Conservation (phyloP, 78 protist species). For the Dictyostelium discoideum region DNA sequence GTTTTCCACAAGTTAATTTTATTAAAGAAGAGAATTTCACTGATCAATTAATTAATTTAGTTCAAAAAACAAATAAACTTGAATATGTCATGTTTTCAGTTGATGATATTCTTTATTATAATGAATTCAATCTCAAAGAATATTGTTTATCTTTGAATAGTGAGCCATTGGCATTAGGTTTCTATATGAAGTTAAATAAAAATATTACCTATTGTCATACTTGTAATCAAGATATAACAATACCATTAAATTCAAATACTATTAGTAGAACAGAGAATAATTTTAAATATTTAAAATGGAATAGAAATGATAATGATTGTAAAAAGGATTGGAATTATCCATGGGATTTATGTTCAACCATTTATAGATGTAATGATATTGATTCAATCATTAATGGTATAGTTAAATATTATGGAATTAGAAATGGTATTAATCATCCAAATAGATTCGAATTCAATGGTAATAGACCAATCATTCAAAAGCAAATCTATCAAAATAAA, state of each 20-base stretch:
- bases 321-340: constrained; percentile 81
- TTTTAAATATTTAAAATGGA: constrained; percentile 17
- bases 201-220: constrained; percentile 64
- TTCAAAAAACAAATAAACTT: background rate
- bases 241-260: background rate
- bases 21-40: constrained; percentile 51
- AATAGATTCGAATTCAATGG: constrained; percentile 68
- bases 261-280: no score
- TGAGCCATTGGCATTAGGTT: constrained; percentile 25
- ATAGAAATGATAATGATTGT: constrained; percentile 16
- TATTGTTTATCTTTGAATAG: background rate
- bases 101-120: constrained; percentile 58
- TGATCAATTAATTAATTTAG: background rate
- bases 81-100: constrained; percentile 44
- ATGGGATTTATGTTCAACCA: constrained; percentile 69
- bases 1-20: background rate
- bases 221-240: constrained; percentile 6
- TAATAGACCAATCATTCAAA: constrained; percentile 48
- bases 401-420: constrained; percentile 53
- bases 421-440: constrained; percentile 71
- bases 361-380: constrained; percentile 15
- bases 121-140: background rate
- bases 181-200: constrained; percentile 35
- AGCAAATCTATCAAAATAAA: background rate
- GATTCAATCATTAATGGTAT: background rate